A percentile compares a stretch with the other conserved stretches of the same genome.
Evolutionary conservation across 148 eudicot genomes (phyloP).

Genomic region (Rhododendron mucronatum): DNA sequence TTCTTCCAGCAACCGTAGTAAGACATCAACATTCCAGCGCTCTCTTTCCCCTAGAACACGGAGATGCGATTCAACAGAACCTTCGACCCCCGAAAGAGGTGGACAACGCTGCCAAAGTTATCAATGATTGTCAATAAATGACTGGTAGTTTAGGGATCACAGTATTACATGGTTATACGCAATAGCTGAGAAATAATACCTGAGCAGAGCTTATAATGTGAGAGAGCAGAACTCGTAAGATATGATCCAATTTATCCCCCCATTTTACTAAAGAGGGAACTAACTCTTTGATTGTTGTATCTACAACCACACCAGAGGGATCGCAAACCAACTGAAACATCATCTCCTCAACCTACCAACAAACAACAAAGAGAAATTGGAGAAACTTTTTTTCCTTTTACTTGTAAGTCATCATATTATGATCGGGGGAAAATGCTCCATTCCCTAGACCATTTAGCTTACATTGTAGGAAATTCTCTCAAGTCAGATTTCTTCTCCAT

Average conservation of each 20-base stretch:
- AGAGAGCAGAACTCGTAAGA: conserved; percentile 57
- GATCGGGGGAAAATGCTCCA: conserved; percentile 61
- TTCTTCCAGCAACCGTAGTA: conserved; percentile 68
- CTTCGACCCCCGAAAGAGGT: conserved; percentile 97
- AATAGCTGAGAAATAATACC: conserved; percentile 34
- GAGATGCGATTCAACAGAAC: conserved; percentile 83
- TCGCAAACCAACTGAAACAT: conserved; percentile 94
- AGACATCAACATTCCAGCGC: conserved; percentile 91
- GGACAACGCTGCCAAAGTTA: conserved; percentile 70
- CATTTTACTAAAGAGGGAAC: conserved; percentile 82
- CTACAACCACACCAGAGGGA: conserved; percentile 94
- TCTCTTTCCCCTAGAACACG: conserved; percentile 94
- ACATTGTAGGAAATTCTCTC: conserved; percentile 94
- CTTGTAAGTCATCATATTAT: conserved; percentile 43
- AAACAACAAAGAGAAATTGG: conserved; percentile 40
- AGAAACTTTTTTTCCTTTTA: conserved; percentile 18
- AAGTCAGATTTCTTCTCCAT: conserved; percentile 96
- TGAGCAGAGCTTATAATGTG: conserved; percentile 68
- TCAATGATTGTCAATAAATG: background rate
- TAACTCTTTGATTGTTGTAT: conserved; percentile 75
- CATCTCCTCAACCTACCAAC: conserved; percentile 92
- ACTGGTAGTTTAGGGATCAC: conserved; percentile 13
- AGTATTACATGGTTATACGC: background rate
- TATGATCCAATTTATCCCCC: conserved; percentile 80
- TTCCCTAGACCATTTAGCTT: conserved; percentile 96